Evolutionary conservation across 2,329 filamentous ascomycete species (phyloP).

Genomic region (Fusarium xylarioides): DNA sequence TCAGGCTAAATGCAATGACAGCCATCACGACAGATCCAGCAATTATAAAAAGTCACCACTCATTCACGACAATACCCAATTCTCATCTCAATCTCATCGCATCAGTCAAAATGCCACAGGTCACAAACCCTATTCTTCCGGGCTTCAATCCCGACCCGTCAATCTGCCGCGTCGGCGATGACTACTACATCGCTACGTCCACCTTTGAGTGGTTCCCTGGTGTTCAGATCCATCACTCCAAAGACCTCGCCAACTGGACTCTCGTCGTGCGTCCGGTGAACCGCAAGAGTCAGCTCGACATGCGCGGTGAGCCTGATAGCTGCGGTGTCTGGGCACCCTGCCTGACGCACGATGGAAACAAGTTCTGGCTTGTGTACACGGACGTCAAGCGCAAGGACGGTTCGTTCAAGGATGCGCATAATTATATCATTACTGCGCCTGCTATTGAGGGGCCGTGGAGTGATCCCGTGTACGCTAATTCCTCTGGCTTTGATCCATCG

Average conservation of each 20-base stretch:
- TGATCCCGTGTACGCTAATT: slow-evolving; percentile 67
- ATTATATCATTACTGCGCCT: slow-evolving; percentile 67
- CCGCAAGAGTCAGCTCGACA: slow-evolving; percentile 62
- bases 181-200: slow-evolving; percentile 66
- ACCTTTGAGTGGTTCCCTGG: slow-evolving; percentile 66
- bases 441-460: slow-evolving; percentile 69
- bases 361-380: slow-evolving; percentile 72
- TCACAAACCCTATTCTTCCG: slow-evolving; percentile 64
- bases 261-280: slow-evolving; percentile 57
- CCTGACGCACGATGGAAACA: slow-evolving; percentile 66
- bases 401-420: slow-evolving; percentile 70
- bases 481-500: slow-evolving; percentile 70
- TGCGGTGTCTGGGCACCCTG: slow-evolving; percentile 73
- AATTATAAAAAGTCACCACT: slow-evolving; percentile 4
- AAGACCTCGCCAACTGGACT: slow-evolving; percentile 62
- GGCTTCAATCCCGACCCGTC: slow-evolving; percentile 67
- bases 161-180: slow-evolving; percentile 59
- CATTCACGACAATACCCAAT: neutral
- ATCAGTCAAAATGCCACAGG: slow-evolving; percentile 52
- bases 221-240: slow-evolving; percentile 64
- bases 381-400: slow-evolving; percentile 74
- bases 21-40: neutral
- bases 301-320: slow-evolving; percentile 68
- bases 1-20: slow-evolving; percentile 29
- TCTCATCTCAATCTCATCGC: neutral